Evolutionary conservation across 345 rosid species (phyloP).

Genomic region (Rubroshorea leprosula): DNA sequence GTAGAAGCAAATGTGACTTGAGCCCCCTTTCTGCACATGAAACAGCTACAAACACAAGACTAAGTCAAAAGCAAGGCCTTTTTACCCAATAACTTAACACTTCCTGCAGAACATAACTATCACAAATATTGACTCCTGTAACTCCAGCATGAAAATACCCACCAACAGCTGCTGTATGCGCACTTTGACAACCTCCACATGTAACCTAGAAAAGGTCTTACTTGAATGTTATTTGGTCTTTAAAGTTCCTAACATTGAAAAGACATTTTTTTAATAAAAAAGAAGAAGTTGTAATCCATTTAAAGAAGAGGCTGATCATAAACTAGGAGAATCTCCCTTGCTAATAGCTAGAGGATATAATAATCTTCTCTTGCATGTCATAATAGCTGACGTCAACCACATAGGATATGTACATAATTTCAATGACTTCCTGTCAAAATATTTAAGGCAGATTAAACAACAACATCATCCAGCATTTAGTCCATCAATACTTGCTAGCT

Average conservation of each 20-base stretch:
- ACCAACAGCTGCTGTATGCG: constrained; percentile 88
- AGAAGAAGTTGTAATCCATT: not conserved
- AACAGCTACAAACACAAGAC: constrained; percentile 53
- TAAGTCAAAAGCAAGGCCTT: constrained; percentile 1
- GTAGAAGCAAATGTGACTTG: constrained; percentile 76
- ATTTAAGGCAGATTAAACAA: not conserved
- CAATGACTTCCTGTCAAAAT: not conserved
- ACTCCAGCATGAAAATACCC: constrained; percentile 19
- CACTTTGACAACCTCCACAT: constrained; percentile 96
- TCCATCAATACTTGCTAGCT: not conserved
- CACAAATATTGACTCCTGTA: not conserved
- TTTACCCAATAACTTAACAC: constrained; percentile 4
- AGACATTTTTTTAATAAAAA: not conserved
- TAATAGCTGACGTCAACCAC: not conserved
- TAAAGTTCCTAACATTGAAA: constrained; percentile 12
- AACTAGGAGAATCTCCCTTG: not conserved
- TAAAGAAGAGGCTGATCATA: not conserved
- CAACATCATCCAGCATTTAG: no score
- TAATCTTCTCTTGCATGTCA: not conserved
- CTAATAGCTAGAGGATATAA: not conserved
- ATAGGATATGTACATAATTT: not conserved
- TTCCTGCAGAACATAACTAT: not conserved
- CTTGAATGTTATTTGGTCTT: constrained; percentile 23
- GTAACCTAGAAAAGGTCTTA: constrained; percentile 63
- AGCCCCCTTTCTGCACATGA: constrained; percentile 81